Evolutionary conservation across 2,329 filamentous ascomycete genomes (phyloP).

Genomic region (Calonectria montana): DNA sequence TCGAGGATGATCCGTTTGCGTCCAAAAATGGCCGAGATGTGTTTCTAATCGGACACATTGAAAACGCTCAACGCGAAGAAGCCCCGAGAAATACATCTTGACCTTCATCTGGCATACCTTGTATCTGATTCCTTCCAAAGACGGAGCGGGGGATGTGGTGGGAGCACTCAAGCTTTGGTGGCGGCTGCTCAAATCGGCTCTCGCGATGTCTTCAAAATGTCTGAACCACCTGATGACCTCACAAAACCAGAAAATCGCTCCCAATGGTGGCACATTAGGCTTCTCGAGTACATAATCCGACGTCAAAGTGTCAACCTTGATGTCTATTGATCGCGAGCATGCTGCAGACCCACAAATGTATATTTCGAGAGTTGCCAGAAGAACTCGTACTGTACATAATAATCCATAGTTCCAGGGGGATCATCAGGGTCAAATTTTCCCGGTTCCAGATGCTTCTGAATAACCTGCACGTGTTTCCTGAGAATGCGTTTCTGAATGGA

Average conservation of each 20-base stretch:
- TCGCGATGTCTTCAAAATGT: background rate
- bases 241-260: background rate
- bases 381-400: background rate
- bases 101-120: background rate
- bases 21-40: background rate
- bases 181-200: background rate
- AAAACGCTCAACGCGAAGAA: background rate
- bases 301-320: background rate
- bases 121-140: background rate
- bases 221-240: background rate
- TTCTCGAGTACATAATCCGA: slow-evolving; percentile 1
- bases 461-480: slow-evolving; percentile 17
- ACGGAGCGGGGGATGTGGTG: background rate
- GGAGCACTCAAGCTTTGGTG: background rate
- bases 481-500: background rate
- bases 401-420: slow-evolving; percentile 22
- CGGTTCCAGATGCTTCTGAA: slow-evolving; percentile 18
- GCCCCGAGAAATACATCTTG: background rate
- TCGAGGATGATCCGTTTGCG: background rate
- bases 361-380: background rate
- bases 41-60: background rate
- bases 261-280: background rate
- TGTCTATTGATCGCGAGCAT: background rate
- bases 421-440: slow-evolving; percentile 15
- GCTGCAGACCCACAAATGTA: slow-evolving; percentile 3